These are phyloP conservation scores for Ceratopteris richardii DNA, from an alignment of 75 land plant genomes.

Conservation along the genomic window DNA sequence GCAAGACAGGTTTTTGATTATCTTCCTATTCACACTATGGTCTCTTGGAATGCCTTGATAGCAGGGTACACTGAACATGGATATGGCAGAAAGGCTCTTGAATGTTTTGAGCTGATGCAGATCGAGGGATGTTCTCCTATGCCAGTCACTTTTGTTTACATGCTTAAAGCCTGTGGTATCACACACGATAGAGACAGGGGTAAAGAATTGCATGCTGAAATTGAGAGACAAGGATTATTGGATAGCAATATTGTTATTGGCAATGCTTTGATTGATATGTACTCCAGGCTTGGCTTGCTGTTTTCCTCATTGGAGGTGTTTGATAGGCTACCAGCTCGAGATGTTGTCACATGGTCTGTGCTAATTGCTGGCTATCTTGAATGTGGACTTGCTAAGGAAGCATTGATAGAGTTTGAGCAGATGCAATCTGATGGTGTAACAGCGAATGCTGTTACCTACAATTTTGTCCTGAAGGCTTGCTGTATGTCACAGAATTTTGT, in stretches of 20 bases:
- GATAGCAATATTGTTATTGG: not conserved
- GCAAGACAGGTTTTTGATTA: conserved; percentile 36
- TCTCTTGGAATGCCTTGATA: conserved; percentile 33
- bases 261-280: conserved; percentile 34
- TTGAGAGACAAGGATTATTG: conserved; percentile 1
- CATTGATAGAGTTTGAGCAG: conserved; percentile 16
- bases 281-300: conserved; percentile 35
- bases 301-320: conserved; percentile 27
- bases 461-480: conserved; percentile 33
- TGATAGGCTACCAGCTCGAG: conserved; percentile 1
- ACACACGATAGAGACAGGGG: not conserved
- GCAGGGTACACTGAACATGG: conserved; percentile 1
- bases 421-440: conserved; percentile 21
- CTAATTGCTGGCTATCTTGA: conserved; percentile 35
- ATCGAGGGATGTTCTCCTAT: not conserved
- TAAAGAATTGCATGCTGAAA: not conserved
- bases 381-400: conserved; percentile 18
- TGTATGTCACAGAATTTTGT: not conserved
- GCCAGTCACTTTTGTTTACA: not conserved
- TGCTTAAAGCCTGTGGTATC: not conserved
- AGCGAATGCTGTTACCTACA: conserved; percentile 31
- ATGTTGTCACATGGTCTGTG: conserved; percentile 34
- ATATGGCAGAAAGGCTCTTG: conserved; percentile 19
- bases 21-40: conserved; percentile 25
- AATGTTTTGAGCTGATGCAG: conserved; percentile 1